These are phyloP conservation scores for Suillus paluster DNA, from an alignment of 768 basidiomycete species.

Conservation along the genomic window DNA sequence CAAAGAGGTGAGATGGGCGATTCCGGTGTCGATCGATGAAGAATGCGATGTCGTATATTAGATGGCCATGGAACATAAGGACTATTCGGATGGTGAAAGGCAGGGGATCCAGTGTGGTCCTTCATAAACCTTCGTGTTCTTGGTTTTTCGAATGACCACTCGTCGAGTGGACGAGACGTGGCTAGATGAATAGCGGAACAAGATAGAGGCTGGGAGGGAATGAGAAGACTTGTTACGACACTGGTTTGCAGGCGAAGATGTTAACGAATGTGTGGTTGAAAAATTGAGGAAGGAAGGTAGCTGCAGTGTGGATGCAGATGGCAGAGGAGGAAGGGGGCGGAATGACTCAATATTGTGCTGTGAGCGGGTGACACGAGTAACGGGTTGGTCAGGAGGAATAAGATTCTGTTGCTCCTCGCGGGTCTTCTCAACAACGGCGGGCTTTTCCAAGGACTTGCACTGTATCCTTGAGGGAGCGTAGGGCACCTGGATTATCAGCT, in stretches of 20 bases:
- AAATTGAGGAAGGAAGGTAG: slow-evolving; percentile 43
- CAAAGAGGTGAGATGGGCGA: slow-evolving; percentile 40
- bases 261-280: slow-evolving; percentile 24
- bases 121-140: slow-evolving; percentile 26
- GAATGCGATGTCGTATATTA: slow-evolving; percentile 46
- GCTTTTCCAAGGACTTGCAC: background rate
- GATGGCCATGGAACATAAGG: slow-evolving; percentile 59
- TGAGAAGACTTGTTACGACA: slow-evolving; percentile 7
- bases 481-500: slow-evolving; percentile 12
- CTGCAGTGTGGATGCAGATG: slow-evolving; percentile 42
- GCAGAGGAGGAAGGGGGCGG: slow-evolving; percentile 39
- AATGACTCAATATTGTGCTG: slow-evolving; percentile 20
- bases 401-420: background rate
- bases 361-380: slow-evolving; percentile 18
- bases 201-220: slow-evolving; percentile 22
- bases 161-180: slow-evolving; percentile 21
- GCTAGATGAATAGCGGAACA: slow-evolving; percentile 20
- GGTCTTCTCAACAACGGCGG: background rate
- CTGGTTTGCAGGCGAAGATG: slow-evolving; percentile 11
- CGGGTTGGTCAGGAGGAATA: slow-evolving; percentile 13
- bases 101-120: slow-evolving; percentile 40
- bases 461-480: slow-evolving; percentile 7
- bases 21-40: slow-evolving; percentile 41
- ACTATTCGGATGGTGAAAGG: slow-evolving; percentile 54
- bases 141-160: slow-evolving; percentile 17